Evolutionary conservation across 176 grass and related monocot genomes (phyloP).

Genomic region (Themeda triandra): DNA sequence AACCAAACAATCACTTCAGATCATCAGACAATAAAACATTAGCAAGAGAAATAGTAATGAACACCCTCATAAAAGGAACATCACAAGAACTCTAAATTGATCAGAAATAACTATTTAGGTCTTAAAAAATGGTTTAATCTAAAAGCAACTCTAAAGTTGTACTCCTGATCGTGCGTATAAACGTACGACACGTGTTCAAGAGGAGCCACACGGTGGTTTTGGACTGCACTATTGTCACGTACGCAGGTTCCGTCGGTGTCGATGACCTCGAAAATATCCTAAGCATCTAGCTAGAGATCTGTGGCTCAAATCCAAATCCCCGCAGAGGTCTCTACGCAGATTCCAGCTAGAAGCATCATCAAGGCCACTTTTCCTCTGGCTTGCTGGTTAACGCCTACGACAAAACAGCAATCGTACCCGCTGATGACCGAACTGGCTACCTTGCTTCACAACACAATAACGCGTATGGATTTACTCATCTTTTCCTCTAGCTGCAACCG

Average conservation of each 20-base stretch:
- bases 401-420: slow-evolving; percentile 21
- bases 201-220: slow-evolving; percentile 4
- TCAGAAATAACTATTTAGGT: neutral
- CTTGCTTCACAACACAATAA: too few species aligned
- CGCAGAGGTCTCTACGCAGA: neutral
- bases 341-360: slow-evolving; percentile 1
- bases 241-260: neutral
- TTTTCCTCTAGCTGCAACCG: neutral
- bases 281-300: too few species aligned
- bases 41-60: too few species aligned
- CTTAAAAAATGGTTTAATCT: neutral
- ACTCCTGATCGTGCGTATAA: neutral
- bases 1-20: too few species aligned
- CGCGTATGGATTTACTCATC: neutral
- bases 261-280: neutral
- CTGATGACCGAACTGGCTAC: neutral
- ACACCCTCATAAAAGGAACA: too few species aligned
- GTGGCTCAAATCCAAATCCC: neutral
- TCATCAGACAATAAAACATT: too few species aligned
- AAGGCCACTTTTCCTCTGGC: neutral
- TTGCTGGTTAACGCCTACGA: slow-evolving; percentile 2
- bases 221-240: neutral
- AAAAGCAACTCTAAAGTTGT: neutral
- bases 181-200: neutral
- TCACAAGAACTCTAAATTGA: too few species aligned